Percentiles rank a stretch among this genome's conserved stretches.
Evolutionary conservation across 306 rosid species (phyloP).

Genomic region (Quercus alba): DNA sequence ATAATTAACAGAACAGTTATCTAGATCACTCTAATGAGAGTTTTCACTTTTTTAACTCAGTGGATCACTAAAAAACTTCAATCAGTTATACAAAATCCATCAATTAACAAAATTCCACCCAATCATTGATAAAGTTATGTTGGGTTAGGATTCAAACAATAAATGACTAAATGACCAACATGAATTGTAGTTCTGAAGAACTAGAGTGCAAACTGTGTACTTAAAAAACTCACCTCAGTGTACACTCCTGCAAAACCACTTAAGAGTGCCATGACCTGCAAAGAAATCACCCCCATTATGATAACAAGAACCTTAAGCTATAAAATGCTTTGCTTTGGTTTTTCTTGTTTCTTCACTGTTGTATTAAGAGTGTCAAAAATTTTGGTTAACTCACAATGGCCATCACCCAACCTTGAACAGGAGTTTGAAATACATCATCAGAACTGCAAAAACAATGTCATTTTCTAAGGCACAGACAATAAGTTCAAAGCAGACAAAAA

Average conservation of each 20-base stretch:
- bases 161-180: background rate
- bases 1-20: background rate
- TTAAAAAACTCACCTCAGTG: constrained; percentile 71
- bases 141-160: background rate
- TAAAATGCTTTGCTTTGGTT: background rate
- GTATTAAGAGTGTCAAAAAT: background rate
- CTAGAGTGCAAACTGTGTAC: background rate
- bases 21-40: constrained; percentile 16
- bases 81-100: background rate
- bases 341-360: background rate
- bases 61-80: background rate
- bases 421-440: constrained; percentile 89
- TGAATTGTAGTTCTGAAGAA: constrained; percentile 10
- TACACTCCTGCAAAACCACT: constrained; percentile 99
- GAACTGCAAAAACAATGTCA: constrained; percentile 53
- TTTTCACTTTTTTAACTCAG: background rate
- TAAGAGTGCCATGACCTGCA: constrained; percentile 90
- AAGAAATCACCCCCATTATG: constrained; percentile 17
- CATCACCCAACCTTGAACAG: constrained; percentile 95
- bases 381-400: constrained; percentile 75
- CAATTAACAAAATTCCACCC: background rate
- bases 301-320: constrained; percentile 20
- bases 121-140: constrained; percentile 5
- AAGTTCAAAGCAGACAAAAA: background rate
- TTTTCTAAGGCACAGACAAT: constrained; percentile 12